Base-by-base conservation (phyloP, 2,329 filamentous ascomycete genomes). In the Venturia asperata region DNA sequence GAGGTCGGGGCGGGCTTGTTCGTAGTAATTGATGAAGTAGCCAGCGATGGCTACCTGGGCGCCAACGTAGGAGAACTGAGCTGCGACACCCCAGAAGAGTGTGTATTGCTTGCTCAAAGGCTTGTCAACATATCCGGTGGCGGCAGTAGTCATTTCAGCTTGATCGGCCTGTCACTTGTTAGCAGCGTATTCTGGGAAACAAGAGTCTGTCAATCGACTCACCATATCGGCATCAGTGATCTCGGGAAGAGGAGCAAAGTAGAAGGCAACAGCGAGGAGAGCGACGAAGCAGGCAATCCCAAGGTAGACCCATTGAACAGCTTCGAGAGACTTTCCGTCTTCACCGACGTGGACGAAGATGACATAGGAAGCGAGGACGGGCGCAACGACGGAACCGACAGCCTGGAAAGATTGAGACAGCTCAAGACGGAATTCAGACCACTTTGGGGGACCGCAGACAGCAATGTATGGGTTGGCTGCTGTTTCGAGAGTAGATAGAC, bases 291-390 rank as follows among this genome's bases (percentile, higher is more conserved):
- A 78, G 3, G 87, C 90, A 67, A 93, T 88, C 65, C 87, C 88
- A n/a, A 94, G 82, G 70, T 94, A 94, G 0, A 90, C 87, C 85
- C 86, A 92, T 74, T 92, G 88, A 1, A 92, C 89, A 65, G 87
- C 86, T 68, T 81, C 80, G 3, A 94, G 80, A 1, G 83, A 83
- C 39, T 80, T 74, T 1, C 76, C 74, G 11, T 82, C 78, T 64
- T 84, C 79, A 61, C 84, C 82, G 10, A 89, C 81, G 15, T 81
- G 78, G 65, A 82, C 83, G 77, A 92, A 92, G 76, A 92, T 89
- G 15, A 61, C 60, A 67, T 87, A 87, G 1, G 86, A 88, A 55
- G 87, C 89, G 10, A 92, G 79, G 0, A 91, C 83, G 0, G 89
- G 89, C 0, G 88, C 89, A 27, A 93, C 74, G 11, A 93, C 86